Evolutionary conservation across 2,329 filamentous ascomycete species (phyloP).

Genomic region (Claviceps pazoutovae): DNA sequence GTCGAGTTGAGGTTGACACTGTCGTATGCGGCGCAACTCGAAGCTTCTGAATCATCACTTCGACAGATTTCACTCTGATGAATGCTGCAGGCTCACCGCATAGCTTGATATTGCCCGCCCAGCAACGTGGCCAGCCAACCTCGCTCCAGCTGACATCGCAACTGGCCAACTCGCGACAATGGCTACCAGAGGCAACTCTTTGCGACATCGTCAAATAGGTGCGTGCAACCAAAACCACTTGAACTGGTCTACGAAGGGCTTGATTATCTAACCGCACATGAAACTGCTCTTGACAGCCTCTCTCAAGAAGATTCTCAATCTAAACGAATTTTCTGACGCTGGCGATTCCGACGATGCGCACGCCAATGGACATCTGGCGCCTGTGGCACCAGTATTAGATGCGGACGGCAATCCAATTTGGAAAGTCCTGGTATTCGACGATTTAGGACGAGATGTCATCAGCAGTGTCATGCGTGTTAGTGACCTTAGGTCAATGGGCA

Average conservation of each 20-base stretch:
- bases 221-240: slow-evolving; percentile 4
- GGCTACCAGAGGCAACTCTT: slow-evolving; percentile 31
- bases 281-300: slow-evolving; percentile 44
- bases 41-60: neutral
- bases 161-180: slow-evolving; percentile 17
- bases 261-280: slow-evolving; percentile 1
- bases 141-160: neutral
- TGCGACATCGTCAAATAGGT: slow-evolving; percentile 40
- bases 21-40: neutral
- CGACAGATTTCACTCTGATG: neutral
- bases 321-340: slow-evolving; percentile 60
- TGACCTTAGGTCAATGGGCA: slow-evolving; percentile 83
- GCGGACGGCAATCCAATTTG: slow-evolving; percentile 86
- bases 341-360: slow-evolving; percentile 49
- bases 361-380: slow-evolving; percentile 49
- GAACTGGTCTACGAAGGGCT: neutral
- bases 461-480: slow-evolving; percentile 91
- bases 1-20: neutral
- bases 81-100: neutral
- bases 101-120: neutral
- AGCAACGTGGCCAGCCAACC: slow-evolving; percentile 1
- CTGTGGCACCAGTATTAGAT: slow-evolving; percentile 68
- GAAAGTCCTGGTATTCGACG: slow-evolving; percentile 95
- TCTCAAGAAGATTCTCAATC: slow-evolving; percentile 87
- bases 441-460: slow-evolving; percentile 82